Evolutionary conservation across 345 rosid genomes (phyloP).

Genomic region (Arabidopsis arenosa): DNA sequence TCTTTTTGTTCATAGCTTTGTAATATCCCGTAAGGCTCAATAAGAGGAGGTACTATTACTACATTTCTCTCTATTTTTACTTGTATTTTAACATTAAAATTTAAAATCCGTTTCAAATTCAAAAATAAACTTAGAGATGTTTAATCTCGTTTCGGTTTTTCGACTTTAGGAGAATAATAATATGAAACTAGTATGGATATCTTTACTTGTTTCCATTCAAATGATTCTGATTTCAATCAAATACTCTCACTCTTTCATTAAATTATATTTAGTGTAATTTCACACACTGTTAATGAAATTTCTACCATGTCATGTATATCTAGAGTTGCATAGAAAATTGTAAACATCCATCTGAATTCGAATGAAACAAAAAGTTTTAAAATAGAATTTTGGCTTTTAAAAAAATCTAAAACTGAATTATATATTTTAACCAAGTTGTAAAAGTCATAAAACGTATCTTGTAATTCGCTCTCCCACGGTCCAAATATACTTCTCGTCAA

Average conservation of each 20-base stretch:
- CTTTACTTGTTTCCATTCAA: neutral
- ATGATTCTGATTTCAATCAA: neutral
- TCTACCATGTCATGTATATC: neutral
- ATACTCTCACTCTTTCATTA: neutral
- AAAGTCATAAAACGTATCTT: neutral
- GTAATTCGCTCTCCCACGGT: neutral
- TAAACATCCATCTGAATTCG: neutral
- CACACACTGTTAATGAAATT: neutral
- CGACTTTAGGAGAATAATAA: neutral
- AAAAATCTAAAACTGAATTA: neutral
- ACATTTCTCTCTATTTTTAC: constrained; percentile 7
- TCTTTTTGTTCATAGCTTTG: constrained; percentile 41
- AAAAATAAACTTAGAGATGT: neutral
- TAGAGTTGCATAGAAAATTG: neutral
- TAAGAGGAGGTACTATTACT: constrained; percentile 44
- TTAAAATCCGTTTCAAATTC: neutral
- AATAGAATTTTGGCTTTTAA: neutral
- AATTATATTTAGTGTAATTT: neutral
- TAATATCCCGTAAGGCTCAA: constrained; percentile 31
- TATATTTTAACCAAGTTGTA: neutral
- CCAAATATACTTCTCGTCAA: neutral
- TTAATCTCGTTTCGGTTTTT: neutral
- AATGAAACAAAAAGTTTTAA: neutral
- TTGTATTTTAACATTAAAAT: neutral
- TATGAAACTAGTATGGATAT: neutral